These are phyloP conservation scores for Penicillium taxi DNA, from an alignment of 495 filamentous ascomycete species.

Conservation along the genomic window DNA sequence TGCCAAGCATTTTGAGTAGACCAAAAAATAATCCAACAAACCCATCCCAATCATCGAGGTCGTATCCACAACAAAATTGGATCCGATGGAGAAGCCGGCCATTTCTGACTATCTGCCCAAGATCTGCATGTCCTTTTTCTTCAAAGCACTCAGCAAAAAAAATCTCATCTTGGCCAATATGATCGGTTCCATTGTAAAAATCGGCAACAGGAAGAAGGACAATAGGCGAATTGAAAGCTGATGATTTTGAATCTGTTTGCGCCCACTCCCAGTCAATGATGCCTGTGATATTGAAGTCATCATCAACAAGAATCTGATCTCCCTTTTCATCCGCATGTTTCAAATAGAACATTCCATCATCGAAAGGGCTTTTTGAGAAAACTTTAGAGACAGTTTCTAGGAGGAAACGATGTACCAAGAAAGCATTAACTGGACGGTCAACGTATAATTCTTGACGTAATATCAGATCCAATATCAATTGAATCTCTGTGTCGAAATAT, in stretches of 20 bases:
- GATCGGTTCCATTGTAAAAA: slow-evolving; percentile 33
- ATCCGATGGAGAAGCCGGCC: slow-evolving; percentile 29
- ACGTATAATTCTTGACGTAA: slow-evolving; percentile 21
- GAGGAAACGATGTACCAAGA: slow-evolving; percentile 31
- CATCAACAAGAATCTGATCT: slow-evolving; percentile 39
- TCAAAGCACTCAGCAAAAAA: slow-evolving; percentile 24
- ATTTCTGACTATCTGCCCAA: slow-evolving; percentile 25
- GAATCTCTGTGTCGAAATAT: slow-evolving; percentile 12
- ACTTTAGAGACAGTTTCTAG: slow-evolving; percentile 17
- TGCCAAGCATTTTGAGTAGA: slow-evolving; percentile 21
- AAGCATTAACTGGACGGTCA: slow-evolving; percentile 25
- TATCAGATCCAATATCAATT: slow-evolving; percentile 24
- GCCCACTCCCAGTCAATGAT: slow-evolving; percentile 43
- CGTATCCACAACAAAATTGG: slow-evolving; percentile 32
- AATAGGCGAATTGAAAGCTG: slow-evolving; percentile 34
- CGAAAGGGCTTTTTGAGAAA: slow-evolving; percentile 6
- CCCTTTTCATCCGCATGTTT: slow-evolving; percentile 40
- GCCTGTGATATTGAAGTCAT: slow-evolving; percentile 35
- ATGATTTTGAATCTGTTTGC: slow-evolving; percentile 20
- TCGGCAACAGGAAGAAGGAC: slow-evolving; percentile 35
- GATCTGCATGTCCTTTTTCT: slow-evolving; percentile 21
- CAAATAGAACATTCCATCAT: slow-evolving; percentile 32
- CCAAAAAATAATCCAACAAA: slow-evolving; percentile 35
- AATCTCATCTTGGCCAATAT: slow-evolving; percentile 26
- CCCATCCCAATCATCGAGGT: slow-evolving; percentile 33